These are phyloP conservation scores for Ceratocystis destructans DNA, from an alignment of 2,329 filamentous ascomycete genomes.

Conservation along the genomic window DNA sequence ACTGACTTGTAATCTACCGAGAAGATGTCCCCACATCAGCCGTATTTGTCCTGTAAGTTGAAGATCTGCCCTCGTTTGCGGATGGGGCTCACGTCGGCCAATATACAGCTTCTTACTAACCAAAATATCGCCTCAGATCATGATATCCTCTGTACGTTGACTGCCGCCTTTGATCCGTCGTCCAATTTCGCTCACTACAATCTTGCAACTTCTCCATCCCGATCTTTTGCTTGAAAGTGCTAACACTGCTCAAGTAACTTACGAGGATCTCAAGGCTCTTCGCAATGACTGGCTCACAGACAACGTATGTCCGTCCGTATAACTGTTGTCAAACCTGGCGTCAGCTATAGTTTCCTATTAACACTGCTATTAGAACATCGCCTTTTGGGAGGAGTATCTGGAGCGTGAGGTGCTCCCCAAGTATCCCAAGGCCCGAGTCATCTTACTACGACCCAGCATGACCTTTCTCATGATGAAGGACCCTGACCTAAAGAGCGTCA, in stretches of 20 bases:
- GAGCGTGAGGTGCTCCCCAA: conserved; percentile 74
- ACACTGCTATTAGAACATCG: conserved; percentile 56
- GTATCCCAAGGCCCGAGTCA: conserved; percentile 72
- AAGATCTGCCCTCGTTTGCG: neutral
- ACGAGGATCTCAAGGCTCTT: conserved; percentile 73
- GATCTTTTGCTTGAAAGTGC: neutral
- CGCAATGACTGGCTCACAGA: conserved; percentile 94
- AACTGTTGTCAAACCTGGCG: neutral
- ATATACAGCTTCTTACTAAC: neutral
- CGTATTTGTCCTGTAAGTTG: conserved; percentile 35
- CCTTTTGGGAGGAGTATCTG: conserved; percentile 96
- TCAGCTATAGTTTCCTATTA: neutral
- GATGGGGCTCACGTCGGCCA: neutral
- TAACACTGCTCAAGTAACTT: conserved; percentile 19
- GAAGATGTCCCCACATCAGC: conserved; percentile 28
- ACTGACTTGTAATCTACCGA: conserved; percentile 4
- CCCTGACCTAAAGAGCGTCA: conserved; percentile 40
- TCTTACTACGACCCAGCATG: conserved; percentile 85
- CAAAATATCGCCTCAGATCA: conserved; percentile 24
- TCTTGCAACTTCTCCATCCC: neutral
- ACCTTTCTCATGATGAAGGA: conserved; percentile 78
- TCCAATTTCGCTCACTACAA: neutral
- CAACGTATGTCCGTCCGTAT: conserved; percentile 47
- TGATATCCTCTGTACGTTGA: conserved; percentile 27
- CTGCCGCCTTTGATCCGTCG: neutral